Conservation (phyloP, 306 rosid species). For the Cucurbita maxima region DNA sequence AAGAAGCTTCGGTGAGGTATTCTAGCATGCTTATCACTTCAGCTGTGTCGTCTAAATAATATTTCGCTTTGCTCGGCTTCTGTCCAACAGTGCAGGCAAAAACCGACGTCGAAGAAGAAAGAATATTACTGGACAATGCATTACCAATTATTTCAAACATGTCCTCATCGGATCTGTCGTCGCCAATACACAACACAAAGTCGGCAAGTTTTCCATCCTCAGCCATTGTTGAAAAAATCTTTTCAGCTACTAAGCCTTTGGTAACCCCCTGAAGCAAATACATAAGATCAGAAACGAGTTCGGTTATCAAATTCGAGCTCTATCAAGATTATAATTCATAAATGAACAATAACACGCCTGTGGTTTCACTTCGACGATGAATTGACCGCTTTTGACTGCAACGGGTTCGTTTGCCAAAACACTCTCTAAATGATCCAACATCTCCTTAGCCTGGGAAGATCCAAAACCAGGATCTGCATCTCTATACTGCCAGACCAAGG, state of each 20-base stretch:
- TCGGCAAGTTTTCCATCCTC: constrained; percentile 49
- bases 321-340: neutral
- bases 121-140: constrained; percentile 36
- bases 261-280: constrained; percentile 43
- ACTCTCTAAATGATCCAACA: constrained; percentile 75
- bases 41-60: constrained; percentile 46
- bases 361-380: constrained; percentile 66
- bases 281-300: neutral
- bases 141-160: constrained; percentile 59
- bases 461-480: constrained; percentile 69
- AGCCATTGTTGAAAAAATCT: constrained; percentile 48
- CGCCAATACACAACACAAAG: constrained; percentile 73
- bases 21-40: constrained; percentile 58
- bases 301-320: no score
- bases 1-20: constrained; percentile 42
- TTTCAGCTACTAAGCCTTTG: constrained; percentile 62
- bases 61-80: constrained; percentile 75
- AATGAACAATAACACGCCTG: constrained; percentile 31
- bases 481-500: constrained; percentile 71
- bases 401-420: constrained; percentile 83
- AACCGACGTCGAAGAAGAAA: constrained; percentile 36
- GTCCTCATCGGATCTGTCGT: constrained; percentile 88
- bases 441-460: constrained; percentile 73
- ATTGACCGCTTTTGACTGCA: constrained; percentile 68
- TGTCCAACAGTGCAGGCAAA: constrained; percentile 76